A percentile compares a stretch with the other conserved stretches of the same genome.
These are phyloP conservation scores for Agrocybe chaxingu DNA, from an alignment of 768 basidiomycete species.

Conservation along the genomic window DNA sequence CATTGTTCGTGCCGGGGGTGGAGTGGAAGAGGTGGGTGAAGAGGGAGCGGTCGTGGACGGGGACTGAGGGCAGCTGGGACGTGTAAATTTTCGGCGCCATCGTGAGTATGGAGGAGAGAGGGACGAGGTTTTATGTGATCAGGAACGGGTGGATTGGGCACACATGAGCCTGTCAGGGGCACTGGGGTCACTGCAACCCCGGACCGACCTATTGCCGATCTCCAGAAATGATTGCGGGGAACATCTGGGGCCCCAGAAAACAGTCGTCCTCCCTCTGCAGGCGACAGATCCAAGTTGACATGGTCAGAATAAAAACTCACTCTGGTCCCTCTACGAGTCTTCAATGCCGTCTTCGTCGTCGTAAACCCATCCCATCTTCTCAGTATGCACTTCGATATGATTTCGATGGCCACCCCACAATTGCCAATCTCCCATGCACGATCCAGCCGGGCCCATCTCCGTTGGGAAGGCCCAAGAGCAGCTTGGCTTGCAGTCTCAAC, in stretches of 20 bases:
- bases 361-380: no score
- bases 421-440: no score
- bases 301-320: no score
- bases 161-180: not conserved
- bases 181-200: not conserved
- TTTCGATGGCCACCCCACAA: no score
- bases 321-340: no score
- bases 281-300: no score
- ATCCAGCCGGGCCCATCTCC: no score
- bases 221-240: not conserved
- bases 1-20: conserved; percentile 19
- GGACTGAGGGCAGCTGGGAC: conserved; percentile 36
- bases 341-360: no score
- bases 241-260: not conserved
- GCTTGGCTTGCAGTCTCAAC: no score
- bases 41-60: conserved; percentile 38
- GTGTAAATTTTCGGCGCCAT: conserved; percentile 46
- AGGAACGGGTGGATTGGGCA: not conserved
- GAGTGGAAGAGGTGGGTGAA: conserved; percentile 47
- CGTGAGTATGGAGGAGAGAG: conserved; percentile 7
- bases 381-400: no score
- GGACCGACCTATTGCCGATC: conserved; percentile 7
- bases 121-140: conserved; percentile 2
- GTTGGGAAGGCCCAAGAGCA: no score
- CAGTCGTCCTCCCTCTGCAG: no score